Conservation (phyloP, 345 rosid species). For the Fremontodendron californicum region DNA sequence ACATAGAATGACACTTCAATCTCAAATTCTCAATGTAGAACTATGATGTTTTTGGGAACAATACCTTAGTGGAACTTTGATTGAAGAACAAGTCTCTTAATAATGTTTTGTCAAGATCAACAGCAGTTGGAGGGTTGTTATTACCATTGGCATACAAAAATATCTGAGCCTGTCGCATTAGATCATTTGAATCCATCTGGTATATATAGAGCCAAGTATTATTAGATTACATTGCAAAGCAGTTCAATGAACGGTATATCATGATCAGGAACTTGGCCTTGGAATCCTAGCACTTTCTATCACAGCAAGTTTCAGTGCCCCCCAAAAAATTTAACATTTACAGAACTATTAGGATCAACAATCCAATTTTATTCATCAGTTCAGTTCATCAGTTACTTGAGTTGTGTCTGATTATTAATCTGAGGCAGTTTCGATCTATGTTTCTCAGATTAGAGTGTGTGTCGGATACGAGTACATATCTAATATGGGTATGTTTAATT, state of each 20-base stretch:
- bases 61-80: slow-evolving; percentile 79
- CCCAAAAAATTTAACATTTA: no score
- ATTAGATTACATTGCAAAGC: neutral
- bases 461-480: no score
- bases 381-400: neutral
- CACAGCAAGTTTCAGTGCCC: no score
- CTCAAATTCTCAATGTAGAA: no score
- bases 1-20: neutral
- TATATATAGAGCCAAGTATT: neutral
- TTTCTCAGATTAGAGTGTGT: no score
- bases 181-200: neutral
- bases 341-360: no score
- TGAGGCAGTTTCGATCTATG: neutral
- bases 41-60: neutral
- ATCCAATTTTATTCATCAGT: no score
- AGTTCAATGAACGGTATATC: neutral
- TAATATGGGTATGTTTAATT: no score
- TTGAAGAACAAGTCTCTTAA: slow-evolving; percentile 74
- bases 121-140: slow-evolving; percentile 71
- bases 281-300: no score
- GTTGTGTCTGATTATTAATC: neutral
- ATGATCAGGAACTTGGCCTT: no score
- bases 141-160: slow-evolving; percentile 78
- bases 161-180: slow-evolving; percentile 61
- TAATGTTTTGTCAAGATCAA: slow-evolving; percentile 74